Base-by-base conservation (phyloP, 169 alveolate genomes). In the Pseudocohnilembus persalinus region DNA sequence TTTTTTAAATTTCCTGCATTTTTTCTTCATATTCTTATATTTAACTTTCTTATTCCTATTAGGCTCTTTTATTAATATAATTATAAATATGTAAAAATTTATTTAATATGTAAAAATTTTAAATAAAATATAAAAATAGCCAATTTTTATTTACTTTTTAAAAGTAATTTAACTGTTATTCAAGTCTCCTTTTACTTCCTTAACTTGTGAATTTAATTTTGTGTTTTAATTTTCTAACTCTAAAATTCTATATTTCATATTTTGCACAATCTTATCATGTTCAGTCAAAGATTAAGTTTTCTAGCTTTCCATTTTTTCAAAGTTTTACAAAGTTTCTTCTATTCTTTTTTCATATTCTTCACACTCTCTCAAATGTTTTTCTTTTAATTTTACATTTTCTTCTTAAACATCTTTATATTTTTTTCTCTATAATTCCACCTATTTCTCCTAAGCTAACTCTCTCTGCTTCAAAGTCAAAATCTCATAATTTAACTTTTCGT, bases 401-500 rank as follows among this genome's bases (percentile, higher is more conserved):
- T 88, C 79, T 83, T 76, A 81, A 35, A 81, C 49, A n/a, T 35
- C 65, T 79, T 76, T 32, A 31, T 73, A 81, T 33, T 77, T 77
- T n/a, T 73, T 82, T 65, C 73, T 87, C 31, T 85, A 83, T 68
- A 82, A 77, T 76, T 87, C 83, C 49, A 81, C 80, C 28, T 73
- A 87, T 77, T 81, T 88, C 82, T 81, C 82, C 73, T 88, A 83
- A 0, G 81, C 75, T 72, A 76, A 83, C 26, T 83, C 90, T 63
- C 81, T 83, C 74, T 81, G 64, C 30, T 86, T 84, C 78, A 77
- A 83, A 79, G 77, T 80, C 0, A 72, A 78, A 34, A 82, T 83
- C 73, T 88, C 92, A 34, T 83, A 87, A 79, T 88, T 88, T 29
- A 88, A 76, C 77, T 82, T 81, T 83, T 87, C 74, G 1, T 78